Conservation (phyloP, 768 basidiomycete genomes). For the Pisolithus marmoratus region DNA sequence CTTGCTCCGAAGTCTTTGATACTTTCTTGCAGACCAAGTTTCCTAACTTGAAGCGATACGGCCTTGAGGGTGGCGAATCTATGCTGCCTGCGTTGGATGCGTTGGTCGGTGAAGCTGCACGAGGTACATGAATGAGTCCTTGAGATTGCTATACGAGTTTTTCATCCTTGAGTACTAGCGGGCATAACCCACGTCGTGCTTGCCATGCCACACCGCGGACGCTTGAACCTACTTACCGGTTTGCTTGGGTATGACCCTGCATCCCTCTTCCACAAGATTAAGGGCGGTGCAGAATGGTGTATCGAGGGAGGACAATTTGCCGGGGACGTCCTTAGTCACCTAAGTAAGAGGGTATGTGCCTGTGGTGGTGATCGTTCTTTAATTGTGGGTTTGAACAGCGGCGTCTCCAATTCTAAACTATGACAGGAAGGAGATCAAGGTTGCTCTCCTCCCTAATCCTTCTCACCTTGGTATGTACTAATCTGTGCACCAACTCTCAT, state of each 20-base stretch:
- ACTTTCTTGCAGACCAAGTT: constrained; percentile 84
- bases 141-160: neutral
- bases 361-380: neutral
- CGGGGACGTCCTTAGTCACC: constrained; percentile 87
- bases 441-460: constrained; percentile 76
- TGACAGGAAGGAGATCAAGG: constrained; percentile 45
- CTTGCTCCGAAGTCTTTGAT: constrained; percentile 76
- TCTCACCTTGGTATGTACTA: constrained; percentile 59
- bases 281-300: constrained; percentile 60
- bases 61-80: constrained; percentile 88
- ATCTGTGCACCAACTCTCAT: constrained; percentile 4
- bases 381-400: constrained; percentile 31
- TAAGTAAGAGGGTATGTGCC: constrained; percentile 37
- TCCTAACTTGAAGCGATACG: constrained; percentile 83
- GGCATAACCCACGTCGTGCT: constrained; percentile 70
- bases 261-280: constrained; percentile 82
- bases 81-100: constrained; percentile 87
- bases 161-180: constrained; percentile 29
- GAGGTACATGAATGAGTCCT: constrained; percentile 32
- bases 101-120: constrained; percentile 62
- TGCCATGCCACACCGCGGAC: constrained; percentile 85
- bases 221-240: constrained; percentile 79
- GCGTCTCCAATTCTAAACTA: constrained; percentile 63
- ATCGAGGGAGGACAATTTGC: constrained; percentile 61
- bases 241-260: constrained; percentile 62